phyloP scores from a whole-genome alignment of 2,329 filamentous ascomycete species.

The Fusarium longipes region DNA sequence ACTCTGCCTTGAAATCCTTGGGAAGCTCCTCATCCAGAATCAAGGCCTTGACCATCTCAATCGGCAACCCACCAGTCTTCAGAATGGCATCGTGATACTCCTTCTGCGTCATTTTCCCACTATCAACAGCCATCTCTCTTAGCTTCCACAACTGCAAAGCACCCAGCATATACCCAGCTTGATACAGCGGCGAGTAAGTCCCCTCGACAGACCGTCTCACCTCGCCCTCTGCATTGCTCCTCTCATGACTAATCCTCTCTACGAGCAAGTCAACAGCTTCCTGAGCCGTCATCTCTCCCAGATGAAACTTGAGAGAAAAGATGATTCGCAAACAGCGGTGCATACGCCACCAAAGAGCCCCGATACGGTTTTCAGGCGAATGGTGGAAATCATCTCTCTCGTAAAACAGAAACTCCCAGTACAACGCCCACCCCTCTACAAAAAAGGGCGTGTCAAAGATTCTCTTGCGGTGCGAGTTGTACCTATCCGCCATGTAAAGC shows the following conservation, averaged over 20 bases:
- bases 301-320: slow-evolving; percentile 24
- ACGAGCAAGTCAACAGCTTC: slow-evolving; percentile 28
- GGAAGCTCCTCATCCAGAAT: slow-evolving; percentile 19
- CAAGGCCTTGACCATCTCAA: slow-evolving; percentile 36
- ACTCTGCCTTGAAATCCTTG: slow-evolving; percentile 20
- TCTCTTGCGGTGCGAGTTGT: slow-evolving; percentile 27
- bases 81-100: slow-evolving; percentile 34
- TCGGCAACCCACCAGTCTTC: slow-evolving; percentile 24
- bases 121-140: slow-evolving; percentile 24
- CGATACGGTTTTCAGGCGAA: slow-evolving; percentile 27
- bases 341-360: slow-evolving; percentile 37
- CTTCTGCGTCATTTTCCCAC: slow-evolving; percentile 20
- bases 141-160: slow-evolving; percentile 32
- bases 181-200: slow-evolving; percentile 29
- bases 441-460: slow-evolving; percentile 33
- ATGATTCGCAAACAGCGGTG: slow-evolving; percentile 29
- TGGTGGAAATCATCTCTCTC: slow-evolving; percentile 25
- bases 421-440: slow-evolving; percentile 32
- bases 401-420: slow-evolving; percentile 39
- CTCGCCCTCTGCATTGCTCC: slow-evolving; percentile 33
- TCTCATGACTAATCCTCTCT: slow-evolving; percentile 16
- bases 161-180: slow-evolving; percentile 33
- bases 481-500: slow-evolving; percentile 34
- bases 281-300: slow-evolving; percentile 35
- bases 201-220: slow-evolving; percentile 31